A percentile compares a stretch with the other conserved stretches of the same genome.
These are phyloP conservation scores for Cladosporium oxysporum DNA, from an alignment of 2,329 filamentous ascomycete genomes.

Conservation along the genomic window DNA sequence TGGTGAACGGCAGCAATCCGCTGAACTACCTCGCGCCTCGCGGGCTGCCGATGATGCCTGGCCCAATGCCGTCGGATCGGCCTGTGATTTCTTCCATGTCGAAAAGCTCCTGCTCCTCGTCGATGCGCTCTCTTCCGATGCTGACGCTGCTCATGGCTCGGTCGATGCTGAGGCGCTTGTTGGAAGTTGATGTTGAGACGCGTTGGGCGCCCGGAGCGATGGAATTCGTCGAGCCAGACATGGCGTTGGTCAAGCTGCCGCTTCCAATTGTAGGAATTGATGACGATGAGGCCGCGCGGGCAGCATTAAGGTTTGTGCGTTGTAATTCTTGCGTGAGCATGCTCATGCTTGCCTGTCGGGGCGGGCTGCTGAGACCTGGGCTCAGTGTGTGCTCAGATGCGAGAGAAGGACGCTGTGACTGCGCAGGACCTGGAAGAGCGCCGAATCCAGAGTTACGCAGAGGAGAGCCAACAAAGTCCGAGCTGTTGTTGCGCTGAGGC, in stretches of 20 bases:
- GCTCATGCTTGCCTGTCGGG: slow-evolving; percentile 59
- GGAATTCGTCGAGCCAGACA: not conserved
- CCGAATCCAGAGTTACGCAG: slow-evolving; percentile 58
- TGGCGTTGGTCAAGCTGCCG: slow-evolving; percentile 24
- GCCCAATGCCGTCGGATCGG: slow-evolving; percentile 1
- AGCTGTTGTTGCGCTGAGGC: slow-evolving; percentile 38
- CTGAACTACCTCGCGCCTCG: not conserved
- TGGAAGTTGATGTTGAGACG: slow-evolving; percentile 23
- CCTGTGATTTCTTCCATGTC: slow-evolving; percentile 37
- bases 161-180: slow-evolving; percentile 27
- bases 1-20: not conserved
- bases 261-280: slow-evolving; percentile 26
- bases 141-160: slow-evolving; percentile 32
- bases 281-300: slow-evolving; percentile 29
- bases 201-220: slow-evolving; percentile 12
- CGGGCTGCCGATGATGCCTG: slow-evolving; percentile 15
- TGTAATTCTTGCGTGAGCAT: slow-evolving; percentile 60
- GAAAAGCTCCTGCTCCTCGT: slow-evolving; percentile 37
- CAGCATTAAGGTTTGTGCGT: slow-evolving; percentile 38
- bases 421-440: slow-evolving; percentile 39
- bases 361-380: slow-evolving; percentile 52
- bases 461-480: slow-evolving; percentile 66
- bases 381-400: slow-evolving; percentile 14
- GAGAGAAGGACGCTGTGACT: slow-evolving; percentile 24
- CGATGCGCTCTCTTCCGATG: slow-evolving; percentile 31